Evolutionary conservation across 2,329 filamentous ascomycete species (phyloP).

Genomic region (Neopestalotiopsis rosae): DNA sequence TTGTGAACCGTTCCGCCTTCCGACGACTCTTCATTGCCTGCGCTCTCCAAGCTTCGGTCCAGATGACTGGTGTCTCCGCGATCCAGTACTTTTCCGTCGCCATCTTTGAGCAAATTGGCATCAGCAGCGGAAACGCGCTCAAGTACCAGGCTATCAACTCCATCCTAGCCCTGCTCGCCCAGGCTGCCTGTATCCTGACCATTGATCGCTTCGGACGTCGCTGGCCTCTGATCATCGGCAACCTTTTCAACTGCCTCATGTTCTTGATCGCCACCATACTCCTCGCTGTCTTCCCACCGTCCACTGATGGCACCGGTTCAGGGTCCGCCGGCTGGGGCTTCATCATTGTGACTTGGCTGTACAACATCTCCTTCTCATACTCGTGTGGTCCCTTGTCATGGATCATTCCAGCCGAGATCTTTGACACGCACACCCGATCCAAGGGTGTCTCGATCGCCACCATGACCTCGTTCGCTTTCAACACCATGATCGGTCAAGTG

Average conservation of each 20-base stretch:
- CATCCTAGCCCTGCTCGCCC: conserved; percentile 71
- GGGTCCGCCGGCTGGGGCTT: conserved; percentile 71
- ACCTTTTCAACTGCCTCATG: conserved; percentile 71
- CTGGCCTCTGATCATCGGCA: conserved; percentile 74
- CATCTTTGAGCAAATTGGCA: conserved; percentile 74
- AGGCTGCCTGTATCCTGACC: conserved; percentile 70
- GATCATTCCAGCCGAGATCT: conserved; percentile 73
- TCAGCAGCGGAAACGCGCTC: conserved; percentile 66
- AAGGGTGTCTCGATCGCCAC: conserved; percentile 79
- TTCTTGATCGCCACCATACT: conserved; percentile 72
- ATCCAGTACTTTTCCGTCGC: conserved; percentile 77
- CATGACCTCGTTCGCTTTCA: conserved; percentile 76
- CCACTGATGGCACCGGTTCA: conserved; percentile 50
- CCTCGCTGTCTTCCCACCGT: conserved; percentile 64
- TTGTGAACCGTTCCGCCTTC: conserved; percentile 69
- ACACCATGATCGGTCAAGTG: conserved; percentile 57
- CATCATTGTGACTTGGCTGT: conserved; percentile 78
- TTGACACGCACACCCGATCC: conserved; percentile 76
- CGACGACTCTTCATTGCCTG: conserved; percentile 74
- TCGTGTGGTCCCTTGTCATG: conserved; percentile 70
- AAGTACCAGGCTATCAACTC: conserved; percentile 79
- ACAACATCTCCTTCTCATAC: conserved; percentile 77
- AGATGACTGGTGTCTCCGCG: conserved; percentile 78
- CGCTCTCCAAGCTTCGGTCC: conserved; percentile 71
- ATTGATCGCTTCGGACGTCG: conserved; percentile 75